These are phyloP conservation scores for Aspergillus sp. DNA, from an alignment of 2,329 filamentous ascomycete species.

Conservation along the genomic window DNA sequence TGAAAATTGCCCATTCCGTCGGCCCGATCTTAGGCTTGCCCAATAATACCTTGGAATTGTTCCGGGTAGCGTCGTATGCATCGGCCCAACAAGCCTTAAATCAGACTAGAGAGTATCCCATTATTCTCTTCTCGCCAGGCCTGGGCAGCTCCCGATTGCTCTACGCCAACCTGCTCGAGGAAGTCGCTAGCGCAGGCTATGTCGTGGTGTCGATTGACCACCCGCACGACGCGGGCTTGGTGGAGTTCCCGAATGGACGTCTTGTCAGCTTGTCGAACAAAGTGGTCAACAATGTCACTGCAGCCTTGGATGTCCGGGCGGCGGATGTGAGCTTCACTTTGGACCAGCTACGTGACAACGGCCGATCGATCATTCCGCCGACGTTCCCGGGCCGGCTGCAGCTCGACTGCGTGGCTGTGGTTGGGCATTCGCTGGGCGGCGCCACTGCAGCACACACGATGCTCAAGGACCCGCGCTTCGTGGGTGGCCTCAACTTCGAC, in stretches of 20 bases:
- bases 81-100: not conserved
- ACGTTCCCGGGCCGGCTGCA: constrained; percentile 1
- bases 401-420: constrained; percentile 8
- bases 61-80: not conserved
- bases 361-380: not conserved
- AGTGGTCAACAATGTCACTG: not conserved
- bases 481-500: constrained; percentile 29
- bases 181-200: not conserved
- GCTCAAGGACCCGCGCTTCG: constrained; percentile 15
- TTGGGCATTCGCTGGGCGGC: constrained; percentile 33
- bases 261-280: not conserved
- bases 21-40: not conserved
- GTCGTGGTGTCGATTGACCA: constrained; percentile 10
- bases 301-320: not conserved
- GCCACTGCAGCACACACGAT: constrained; percentile 20
- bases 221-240: constrained; percentile 12
- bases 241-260: constrained; percentile 16
- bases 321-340: constrained; percentile 3
- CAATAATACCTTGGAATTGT: not conserved
- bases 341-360: not conserved
- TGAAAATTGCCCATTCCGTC: not conserved
- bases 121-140: not conserved
- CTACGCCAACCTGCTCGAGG: not conserved
- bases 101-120: not conserved
- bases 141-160: not conserved